Base-by-base conservation (phyloP, 2,329 filamentous ascomycete genomes). In the Ascochyta clinopodiicola region DNA sequence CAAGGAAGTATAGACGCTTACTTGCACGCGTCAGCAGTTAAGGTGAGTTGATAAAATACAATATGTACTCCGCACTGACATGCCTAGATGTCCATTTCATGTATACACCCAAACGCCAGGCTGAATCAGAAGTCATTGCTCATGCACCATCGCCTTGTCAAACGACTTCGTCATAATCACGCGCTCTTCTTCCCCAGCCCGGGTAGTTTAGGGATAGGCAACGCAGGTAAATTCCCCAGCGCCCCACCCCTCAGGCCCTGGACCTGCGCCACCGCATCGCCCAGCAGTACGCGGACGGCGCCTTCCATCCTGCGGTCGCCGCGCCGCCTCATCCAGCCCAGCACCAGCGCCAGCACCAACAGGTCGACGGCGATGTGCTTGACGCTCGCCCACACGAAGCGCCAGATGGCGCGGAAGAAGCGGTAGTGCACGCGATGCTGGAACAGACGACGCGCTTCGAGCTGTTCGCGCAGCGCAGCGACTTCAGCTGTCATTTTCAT, bases 401-500 rank as follows among this genome's bases (percentile, higher is more conserved):
- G 84, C 51, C 85, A 82, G n/a, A 69, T 45, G 1, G 50, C 64
- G 1, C 87, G 83, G 44, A 86, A 82, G 22, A 90, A 75, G 49
- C 84, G 88, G 58, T 84, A 85, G 19, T 66, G 58, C 85, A 84
- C 63, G 84, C 88, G 63, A 17, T 85, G 83, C 59, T 85, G 84
- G 78, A 89, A 89, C 62, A 94, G 85, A 12, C 90, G 83, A 0
- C 91, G 87, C 0, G 86, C 84, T 49, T 92, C 89, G 63, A 98
- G 89, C 72, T 98, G 93, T 76, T 99, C 95, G 32, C 95, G 85
- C 59, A 98, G 78, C 0, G 95, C 95, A 1, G 95, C 93, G 29
- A 99, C 86, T 77, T 99, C 95, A 15, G 92, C 90, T 5, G 93
- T 96, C 78, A 98, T 87, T 66, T 92, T 91, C 51, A 94, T 91